Conservation (phyloP, 2,329 filamentous ascomycete species). For the Aspergillus tubingensis region DNA sequence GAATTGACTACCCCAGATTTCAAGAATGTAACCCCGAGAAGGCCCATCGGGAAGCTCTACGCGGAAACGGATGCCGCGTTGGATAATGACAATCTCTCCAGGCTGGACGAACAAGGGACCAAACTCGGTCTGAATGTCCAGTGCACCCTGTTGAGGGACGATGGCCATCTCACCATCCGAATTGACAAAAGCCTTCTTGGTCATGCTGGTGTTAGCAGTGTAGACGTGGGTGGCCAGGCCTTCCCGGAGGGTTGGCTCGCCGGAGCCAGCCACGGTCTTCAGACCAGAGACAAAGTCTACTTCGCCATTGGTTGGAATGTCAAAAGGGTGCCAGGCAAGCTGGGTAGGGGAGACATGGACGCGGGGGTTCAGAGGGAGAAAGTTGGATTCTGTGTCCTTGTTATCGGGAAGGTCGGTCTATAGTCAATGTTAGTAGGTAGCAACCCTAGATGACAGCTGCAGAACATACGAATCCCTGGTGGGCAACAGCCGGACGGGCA, state of each 20-base stretch:
- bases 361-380: constrained; percentile 50
- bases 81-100: constrained; percentile 68
- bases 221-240: constrained; percentile 60
- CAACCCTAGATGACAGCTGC: neutral
- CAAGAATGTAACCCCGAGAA: constrained; percentile 66
- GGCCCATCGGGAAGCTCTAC: constrained; percentile 62
- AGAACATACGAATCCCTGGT: constrained; percentile 51
- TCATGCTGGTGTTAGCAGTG: constrained; percentile 59
- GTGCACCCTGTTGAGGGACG: constrained; percentile 63
- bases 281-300: constrained; percentile 60
- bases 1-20: constrained; percentile 66
- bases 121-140: constrained; percentile 70
- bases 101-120: constrained; percentile 65
- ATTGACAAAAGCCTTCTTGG: constrained; percentile 58
- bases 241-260: constrained; percentile 58
- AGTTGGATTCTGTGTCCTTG: constrained; percentile 35
- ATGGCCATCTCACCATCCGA: constrained; percentile 69
- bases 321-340: constrained; percentile 60
- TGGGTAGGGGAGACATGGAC: constrained; percentile 59
- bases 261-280: constrained; percentile 57
- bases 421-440: constrained; percentile 9
- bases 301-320: constrained; percentile 50
- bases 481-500: constrained; percentile 57
- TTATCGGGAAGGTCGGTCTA: constrained; percentile 51
- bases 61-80: constrained; percentile 64